These are phyloP conservation scores for Chaetomium strumarium DNA, from an alignment of 2,329 filamentous ascomycete genomes.

Conservation along the genomic window DNA sequence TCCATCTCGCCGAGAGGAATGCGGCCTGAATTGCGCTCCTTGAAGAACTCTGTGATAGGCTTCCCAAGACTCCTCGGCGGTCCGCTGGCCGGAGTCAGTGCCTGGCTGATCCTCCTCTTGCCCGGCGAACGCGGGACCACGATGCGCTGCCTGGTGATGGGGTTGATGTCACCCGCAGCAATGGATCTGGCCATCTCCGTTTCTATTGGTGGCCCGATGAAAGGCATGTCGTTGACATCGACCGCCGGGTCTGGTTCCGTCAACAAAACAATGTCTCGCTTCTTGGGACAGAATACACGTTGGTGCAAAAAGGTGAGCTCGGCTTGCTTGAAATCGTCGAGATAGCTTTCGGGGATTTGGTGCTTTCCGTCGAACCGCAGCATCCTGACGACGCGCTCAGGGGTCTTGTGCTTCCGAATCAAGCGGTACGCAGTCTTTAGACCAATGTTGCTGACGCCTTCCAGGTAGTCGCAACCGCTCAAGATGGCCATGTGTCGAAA, in stretches of 20 bases:
- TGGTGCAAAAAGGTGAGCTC: constrained; percentile 92
- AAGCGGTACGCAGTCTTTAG: constrained; percentile 90
- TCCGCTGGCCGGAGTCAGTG: constrained; percentile 25
- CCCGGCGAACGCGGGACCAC: constrained; percentile 37
- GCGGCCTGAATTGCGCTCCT: constrained; percentile 36
- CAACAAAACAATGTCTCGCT: constrained; percentile 66
- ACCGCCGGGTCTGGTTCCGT: constrained; percentile 59
- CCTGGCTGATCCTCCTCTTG: constrained; percentile 34
- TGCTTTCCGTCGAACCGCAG: constrained; percentile 86
- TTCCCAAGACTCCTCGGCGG: constrained; percentile 35
- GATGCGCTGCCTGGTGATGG: constrained; percentile 73
- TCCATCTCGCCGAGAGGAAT: constrained; percentile 59
- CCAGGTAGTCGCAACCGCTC: constrained; percentile 93
- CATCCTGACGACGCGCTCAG: constrained; percentile 75
- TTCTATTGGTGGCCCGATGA: constrained; percentile 70
- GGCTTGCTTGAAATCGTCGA: constrained; percentile 75
- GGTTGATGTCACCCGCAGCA: constrained; percentile 76
- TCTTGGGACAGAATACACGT: constrained; percentile 81
- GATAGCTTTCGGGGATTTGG: constrained; percentile 72
- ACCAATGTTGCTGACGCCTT: constrained; percentile 76
- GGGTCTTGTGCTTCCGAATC: constrained; percentile 81
- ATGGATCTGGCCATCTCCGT: constrained; percentile 65
- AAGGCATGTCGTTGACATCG: constrained; percentile 66
- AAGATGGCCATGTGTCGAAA: constrained; percentile 95
- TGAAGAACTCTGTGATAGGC: constrained; percentile 52